A percentile compares a stretch with the other conserved stretches of the same genome.
phyloP scores from a whole-genome alignment of 1,284 basidiomycete species.

The Xerocomus minutiporus region DNA sequence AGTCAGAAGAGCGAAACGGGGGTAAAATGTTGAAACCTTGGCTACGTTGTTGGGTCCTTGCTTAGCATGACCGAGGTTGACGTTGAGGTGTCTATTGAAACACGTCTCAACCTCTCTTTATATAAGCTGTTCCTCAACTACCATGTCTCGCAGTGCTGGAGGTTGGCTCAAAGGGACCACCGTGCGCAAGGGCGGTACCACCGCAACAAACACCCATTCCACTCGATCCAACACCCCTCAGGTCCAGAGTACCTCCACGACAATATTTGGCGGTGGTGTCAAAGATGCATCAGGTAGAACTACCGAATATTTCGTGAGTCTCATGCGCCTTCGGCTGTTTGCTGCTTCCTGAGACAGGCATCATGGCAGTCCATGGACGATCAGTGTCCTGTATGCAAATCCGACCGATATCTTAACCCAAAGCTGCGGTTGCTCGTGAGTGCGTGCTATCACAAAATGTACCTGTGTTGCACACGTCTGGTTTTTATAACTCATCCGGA shows the following conservation, averaged over 20 bases:
- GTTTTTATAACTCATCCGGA: conserved; percentile 11
- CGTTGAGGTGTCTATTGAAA: conserved; percentile 5
- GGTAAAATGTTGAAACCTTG: conserved; percentile 1
- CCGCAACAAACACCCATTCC: conserved; percentile 41
- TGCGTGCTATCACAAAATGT: conserved; percentile 99
- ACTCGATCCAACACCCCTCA: conserved; percentile 65
- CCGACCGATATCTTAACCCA: conserved; percentile 93
- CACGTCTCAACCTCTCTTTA: conserved; percentile 12
- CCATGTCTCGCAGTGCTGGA: conserved; percentile 32
- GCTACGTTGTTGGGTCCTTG: neutral
- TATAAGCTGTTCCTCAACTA: conserved; percentile 10
- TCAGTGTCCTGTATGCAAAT: conserved; percentile 96
- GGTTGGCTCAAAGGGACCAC: conserved; percentile 70
- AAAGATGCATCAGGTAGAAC: conserved; percentile 78
- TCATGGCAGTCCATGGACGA: conserved; percentile 78
- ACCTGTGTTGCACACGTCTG: conserved; percentile 20
- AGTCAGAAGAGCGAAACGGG: neutral
- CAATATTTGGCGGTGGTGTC: conserved; percentile 72
- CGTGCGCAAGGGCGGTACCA: conserved; percentile 58
- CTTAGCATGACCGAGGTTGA: neutral
- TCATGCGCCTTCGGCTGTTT: neutral
- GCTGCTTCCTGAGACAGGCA: conserved; percentile 8
- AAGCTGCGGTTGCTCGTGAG: conserved; percentile 92
- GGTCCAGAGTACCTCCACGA: conserved; percentile 64
- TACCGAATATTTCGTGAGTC: conserved; percentile 69